phyloP scores from a whole-genome alignment of 2,329 filamentous ascomycete species.

The Clarireedia monteithiana region DNA sequence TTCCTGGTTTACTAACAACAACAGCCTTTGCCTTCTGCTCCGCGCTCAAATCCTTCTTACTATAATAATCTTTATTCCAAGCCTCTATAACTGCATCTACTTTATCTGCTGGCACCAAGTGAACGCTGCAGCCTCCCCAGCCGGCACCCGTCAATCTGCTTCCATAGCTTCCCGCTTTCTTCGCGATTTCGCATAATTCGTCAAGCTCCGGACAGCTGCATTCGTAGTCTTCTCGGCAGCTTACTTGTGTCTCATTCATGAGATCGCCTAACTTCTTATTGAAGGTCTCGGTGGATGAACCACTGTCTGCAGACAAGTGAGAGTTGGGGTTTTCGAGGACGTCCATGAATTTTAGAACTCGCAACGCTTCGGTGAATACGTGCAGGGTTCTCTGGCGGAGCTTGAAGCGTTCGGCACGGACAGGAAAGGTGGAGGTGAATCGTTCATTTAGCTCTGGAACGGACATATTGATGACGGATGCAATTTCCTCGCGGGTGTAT shows the following conservation, averaged over 20 bases:
- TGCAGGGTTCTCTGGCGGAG: slow-evolving; percentile 82
- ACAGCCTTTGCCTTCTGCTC: slow-evolving; percentile 74
- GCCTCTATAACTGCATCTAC: slow-evolving; percentile 70
- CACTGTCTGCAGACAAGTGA: slow-evolving; percentile 20
- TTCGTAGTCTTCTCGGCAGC: slow-evolving; percentile 80
- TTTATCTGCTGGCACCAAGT: slow-evolving; percentile 79
- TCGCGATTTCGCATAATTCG: slow-evolving; percentile 72
- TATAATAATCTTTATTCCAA: slow-evolving; percentile 76
- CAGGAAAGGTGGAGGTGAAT: slow-evolving; percentile 83
- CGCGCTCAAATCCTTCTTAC: slow-evolving; percentile 52
- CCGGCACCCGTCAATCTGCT: slow-evolving; percentile 86
- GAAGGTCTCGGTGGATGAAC: slow-evolving; percentile 46
- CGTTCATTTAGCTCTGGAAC: slow-evolving; percentile 64
- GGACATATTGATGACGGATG: slow-evolving; percentile 59
- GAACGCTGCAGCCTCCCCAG: slow-evolving; percentile 94
- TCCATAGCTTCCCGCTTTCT: slow-evolving; percentile 71
- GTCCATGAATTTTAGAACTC: slow-evolving; percentile 75
- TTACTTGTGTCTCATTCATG: slow-evolving; percentile 84
- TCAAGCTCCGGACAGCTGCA: slow-evolving; percentile 94
- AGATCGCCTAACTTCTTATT: slow-evolving; percentile 68
- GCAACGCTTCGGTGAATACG: slow-evolving; percentile 81
- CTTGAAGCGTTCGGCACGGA: slow-evolving; percentile 80
- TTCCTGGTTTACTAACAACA: slow-evolving; percentile 80
- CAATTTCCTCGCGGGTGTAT: slow-evolving; percentile 83
- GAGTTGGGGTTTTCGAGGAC: slow-evolving; percentile 54